These are phyloP conservation scores for Taxawa tesnikishii DNA, from an alignment of 2,329 filamentous ascomycete genomes.

Conservation along the genomic window DNA sequence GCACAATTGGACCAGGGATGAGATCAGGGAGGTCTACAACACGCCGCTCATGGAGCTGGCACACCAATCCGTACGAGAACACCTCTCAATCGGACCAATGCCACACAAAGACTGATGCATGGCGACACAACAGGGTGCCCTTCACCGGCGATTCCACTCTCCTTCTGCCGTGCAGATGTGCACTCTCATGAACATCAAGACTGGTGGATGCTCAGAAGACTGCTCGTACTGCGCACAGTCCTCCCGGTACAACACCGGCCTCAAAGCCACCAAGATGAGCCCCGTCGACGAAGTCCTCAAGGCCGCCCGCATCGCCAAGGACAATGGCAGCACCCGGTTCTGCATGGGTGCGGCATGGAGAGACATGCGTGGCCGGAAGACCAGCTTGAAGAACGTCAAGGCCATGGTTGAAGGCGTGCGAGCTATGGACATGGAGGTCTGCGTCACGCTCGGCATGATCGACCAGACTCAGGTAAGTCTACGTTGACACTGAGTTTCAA, in stretches of 20 bases:
- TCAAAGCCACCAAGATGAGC: conserved; percentile 68
- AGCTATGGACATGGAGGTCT: conserved; percentile 76
- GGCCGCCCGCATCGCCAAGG: conserved; percentile 64
- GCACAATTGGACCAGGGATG: conserved; percentile 68
- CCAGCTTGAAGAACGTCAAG: conserved; percentile 69
- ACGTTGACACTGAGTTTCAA: not conserved
- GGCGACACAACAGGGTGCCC: conserved; percentile 43
- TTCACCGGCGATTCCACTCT: conserved; percentile 79
- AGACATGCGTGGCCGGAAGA: conserved; percentile 86
- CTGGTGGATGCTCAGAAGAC: conserved; percentile 82
- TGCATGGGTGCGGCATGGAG: conserved; percentile 94
- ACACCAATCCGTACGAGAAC: conserved; percentile 15
- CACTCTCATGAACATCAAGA: conserved; percentile 95
- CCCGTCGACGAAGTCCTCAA: conserved; percentile 69
- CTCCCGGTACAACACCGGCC: conserved; percentile 60
- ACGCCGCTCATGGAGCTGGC: conserved; percentile 65
- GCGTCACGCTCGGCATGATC: conserved; percentile 92
- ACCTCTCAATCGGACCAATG: not conserved
- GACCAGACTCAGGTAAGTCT: conserved; percentile 32
- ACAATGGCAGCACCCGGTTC: conserved; percentile 79
- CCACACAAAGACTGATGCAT: not conserved
- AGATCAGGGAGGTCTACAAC: conserved; percentile 72
- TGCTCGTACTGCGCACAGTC: conserved; percentile 90
- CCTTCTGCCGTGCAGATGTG: conserved; percentile 80
- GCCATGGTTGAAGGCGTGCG: conserved; percentile 75